Conservation (phyloP, 2,329 filamentous ascomycete species). For the Fusarium agapanthi region DNA sequence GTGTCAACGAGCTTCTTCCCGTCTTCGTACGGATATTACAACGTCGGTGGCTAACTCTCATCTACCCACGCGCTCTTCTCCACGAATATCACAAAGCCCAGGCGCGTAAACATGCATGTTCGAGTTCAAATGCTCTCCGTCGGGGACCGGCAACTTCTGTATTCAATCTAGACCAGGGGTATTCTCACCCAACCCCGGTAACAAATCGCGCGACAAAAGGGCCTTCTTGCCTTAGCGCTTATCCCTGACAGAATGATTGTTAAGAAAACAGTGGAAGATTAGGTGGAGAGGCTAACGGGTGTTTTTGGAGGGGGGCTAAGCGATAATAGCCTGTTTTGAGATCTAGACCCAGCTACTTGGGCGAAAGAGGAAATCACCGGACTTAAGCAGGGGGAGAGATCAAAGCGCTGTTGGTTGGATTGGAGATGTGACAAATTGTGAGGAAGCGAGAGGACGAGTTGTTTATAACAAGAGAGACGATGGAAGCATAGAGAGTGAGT, state of each 20-base stretch:
- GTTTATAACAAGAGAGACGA: accelerated
- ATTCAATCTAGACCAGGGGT: slow-evolving; percentile 23
- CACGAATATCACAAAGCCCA: neutral
- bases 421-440: neutral
- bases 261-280: accelerated
- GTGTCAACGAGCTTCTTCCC: neutral
- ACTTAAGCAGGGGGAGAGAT: neutral
- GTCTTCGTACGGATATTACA: neutral
- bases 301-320: neutral
- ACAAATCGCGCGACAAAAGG: slow-evolving; percentile 23
- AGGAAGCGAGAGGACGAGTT: neutral
- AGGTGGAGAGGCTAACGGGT: neutral
- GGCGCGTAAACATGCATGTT: neutral
- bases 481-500: accelerated
- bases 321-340: neutral
- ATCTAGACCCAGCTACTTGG: slow-evolving; percentile 21
- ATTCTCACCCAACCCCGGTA: neutral
- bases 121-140: neutral
- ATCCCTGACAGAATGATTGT: neutral
- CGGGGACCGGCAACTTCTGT: slow-evolving; percentile 11
- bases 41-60: neutral
- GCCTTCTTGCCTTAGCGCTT: slow-evolving; percentile 7
- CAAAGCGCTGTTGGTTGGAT: neutral
- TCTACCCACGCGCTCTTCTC: neutral
- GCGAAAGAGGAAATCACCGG: slow-evolving; percentile 33